Evolutionary conservation across 805 yeast genomes (phyloP), one percentile per base, ranked within the genome.

Genomic region (Candida wancherniae): DNA sequence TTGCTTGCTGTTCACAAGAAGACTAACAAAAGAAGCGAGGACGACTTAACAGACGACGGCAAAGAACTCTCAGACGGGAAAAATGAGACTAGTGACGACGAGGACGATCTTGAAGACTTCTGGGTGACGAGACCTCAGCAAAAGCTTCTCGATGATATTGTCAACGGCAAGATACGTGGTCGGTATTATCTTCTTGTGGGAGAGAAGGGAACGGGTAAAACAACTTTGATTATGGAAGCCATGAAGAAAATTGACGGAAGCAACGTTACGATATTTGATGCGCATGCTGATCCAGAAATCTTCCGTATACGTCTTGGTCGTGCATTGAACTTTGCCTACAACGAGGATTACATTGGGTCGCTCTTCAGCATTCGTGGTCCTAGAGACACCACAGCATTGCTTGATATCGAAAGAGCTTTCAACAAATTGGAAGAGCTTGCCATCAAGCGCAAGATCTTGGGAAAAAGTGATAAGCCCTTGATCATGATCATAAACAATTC

Each of bases 161-260:
- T 84, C 3, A 51, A 69, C 6, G 94, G 94, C 1, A 55, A 67
- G n/a, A 58, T 72, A 2, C 57, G 56, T 5, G 94, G 94, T 0
- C 54, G 90, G 11, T 84, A 84, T 56, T 80, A 75, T 48, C 58
- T 84, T 28, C 50, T 84, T 8, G 71, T 84, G 23, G 94, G 94
- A 18, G 94, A 84, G 51, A 84, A 84, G 51, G 94, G 94, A 1
- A 84, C 92, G 0, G 94, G 94, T 2, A 84, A 84, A 50, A 78
- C 87, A 1, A 78, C 90, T 1, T 69, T 85, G 63, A 66, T 84
- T 10, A 55, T 81, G 45, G 86, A 84, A 42, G 71, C 86, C 3
- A 73, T 84, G 65, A 70, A 75, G 36, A 72, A 77, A 42, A 75
- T 73, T 2, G 60, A 69, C 22, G 85, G 88, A 0, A 55, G 58